These are phyloP conservation scores for Barbatosphaeria neglecta DNA, from an alignment of 495 filamentous ascomycete genomes.

Conservation along the genomic window DNA sequence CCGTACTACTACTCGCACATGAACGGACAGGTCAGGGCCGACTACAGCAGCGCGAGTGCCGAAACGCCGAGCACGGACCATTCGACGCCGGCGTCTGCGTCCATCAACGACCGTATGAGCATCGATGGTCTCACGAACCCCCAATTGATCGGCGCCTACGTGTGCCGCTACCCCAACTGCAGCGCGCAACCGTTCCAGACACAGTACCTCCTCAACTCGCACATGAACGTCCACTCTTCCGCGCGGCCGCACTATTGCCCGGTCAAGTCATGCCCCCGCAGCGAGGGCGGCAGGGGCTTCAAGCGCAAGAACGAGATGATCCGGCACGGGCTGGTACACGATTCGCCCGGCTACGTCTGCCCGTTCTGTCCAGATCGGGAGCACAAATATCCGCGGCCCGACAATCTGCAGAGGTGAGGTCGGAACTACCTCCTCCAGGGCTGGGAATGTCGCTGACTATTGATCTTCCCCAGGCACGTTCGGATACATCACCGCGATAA, in stretches of 20 bases:
- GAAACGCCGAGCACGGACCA: conserved; percentile 1
- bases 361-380: conserved; percentile 93
- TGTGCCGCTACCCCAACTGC: conserved; percentile 49
- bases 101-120: conserved; percentile 22
- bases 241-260: conserved; percentile 86
- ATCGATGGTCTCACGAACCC: conserved; percentile 24
- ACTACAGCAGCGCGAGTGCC: conserved; percentile 8
- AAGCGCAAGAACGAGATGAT: conserved; percentile 99
- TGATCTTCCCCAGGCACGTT: conserved; percentile 53
- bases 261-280: conserved; percentile 64
- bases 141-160: conserved; percentile 20
- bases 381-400: conserved; percentile 92
- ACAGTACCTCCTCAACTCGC: conserved; percentile 72
- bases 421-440: not conserved
- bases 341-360: conserved; percentile 92
- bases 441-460: not conserved
- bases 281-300: conserved; percentile 83
- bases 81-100: conserved; percentile 6
- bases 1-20: conserved; percentile 14
- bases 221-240: conserved; percentile 91
- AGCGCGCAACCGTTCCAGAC: conserved; percentile 84
- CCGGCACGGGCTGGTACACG: conserved; percentile 86
- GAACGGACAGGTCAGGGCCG: conserved; percentile 13
- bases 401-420: conserved; percentile 91
- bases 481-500: conserved; percentile 82